Conservation (phyloP, 164 flowering plant species). For the Umbilicus rupestris region DNA sequence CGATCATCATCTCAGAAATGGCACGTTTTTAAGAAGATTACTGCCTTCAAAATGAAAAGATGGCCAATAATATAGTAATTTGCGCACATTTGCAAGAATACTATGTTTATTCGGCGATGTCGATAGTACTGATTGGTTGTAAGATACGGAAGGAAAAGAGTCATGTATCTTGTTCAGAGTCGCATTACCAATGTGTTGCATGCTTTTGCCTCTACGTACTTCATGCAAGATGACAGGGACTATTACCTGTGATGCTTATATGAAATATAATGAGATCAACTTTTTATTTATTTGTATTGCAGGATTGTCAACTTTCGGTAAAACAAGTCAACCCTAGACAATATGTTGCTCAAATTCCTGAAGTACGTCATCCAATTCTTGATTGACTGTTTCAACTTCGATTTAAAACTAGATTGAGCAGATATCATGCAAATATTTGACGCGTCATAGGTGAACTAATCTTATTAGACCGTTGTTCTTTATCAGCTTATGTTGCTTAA, state of each 20-base stretch:
- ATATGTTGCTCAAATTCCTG: constrained; percentile 90
- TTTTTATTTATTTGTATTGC: background rate
- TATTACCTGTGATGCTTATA: background rate
- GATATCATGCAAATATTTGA: background rate
- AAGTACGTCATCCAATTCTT: constrained; percentile 26
- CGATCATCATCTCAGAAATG: too few relatives aligned
- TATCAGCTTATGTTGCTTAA: background rate
- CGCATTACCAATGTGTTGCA: too few relatives aligned
- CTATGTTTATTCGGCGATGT: too few relatives aligned
- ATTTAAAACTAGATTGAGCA: background rate
- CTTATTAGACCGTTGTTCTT: background rate
- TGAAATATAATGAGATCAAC: background rate
- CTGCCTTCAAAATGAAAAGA: too few relatives aligned
- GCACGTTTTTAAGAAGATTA: too few relatives aligned
- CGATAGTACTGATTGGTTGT: too few relatives aligned
- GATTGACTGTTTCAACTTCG: background rate
- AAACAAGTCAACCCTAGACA: constrained; percentile 87
- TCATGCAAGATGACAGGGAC: background rate
- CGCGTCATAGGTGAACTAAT: background rate
- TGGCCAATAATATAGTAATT: too few relatives aligned
- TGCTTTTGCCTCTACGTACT: background rate
- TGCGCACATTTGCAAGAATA: too few relatives aligned
- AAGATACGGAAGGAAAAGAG: too few relatives aligned
- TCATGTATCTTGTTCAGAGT: too few relatives aligned
- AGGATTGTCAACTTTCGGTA: constrained; percentile 95